Conservation (phyloP, 768 basidiomycete genomes). For the Lentinula lateritia region DNA sequence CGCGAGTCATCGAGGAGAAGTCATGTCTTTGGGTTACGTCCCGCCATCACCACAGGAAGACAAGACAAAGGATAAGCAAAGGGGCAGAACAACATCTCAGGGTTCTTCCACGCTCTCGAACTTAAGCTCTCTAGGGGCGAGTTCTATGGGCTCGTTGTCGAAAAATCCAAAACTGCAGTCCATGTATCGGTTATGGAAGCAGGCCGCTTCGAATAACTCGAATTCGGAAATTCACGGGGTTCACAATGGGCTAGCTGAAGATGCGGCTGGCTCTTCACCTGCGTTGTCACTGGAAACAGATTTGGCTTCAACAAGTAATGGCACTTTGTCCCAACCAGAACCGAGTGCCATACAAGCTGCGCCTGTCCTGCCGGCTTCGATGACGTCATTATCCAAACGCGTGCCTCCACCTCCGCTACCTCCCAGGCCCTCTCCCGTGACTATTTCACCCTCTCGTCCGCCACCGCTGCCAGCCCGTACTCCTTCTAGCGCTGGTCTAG, state of each 20-base stretch:
- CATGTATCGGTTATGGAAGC: constrained; percentile 73
- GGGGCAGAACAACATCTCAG: neutral
- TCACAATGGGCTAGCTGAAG: constrained; percentile 10
- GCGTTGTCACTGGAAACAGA: neutral
- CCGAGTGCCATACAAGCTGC: neutral
- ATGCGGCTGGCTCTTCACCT: neutral
- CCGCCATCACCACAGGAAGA: constrained; percentile 38
- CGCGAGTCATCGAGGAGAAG: constrained; percentile 76
- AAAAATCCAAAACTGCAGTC: constrained; percentile 58
- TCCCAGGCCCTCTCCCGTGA: constrained; percentile 32
- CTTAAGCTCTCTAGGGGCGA: neutral
- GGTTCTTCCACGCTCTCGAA: neutral
- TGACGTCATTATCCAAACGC: constrained; percentile 21
- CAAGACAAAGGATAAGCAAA: constrained; percentile 26
- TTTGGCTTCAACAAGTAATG: neutral
- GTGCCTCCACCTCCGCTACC: constrained; percentile 33
- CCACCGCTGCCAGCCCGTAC: constrained; percentile 9
- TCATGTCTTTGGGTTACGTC: constrained; percentile 80
- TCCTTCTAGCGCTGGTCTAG: neutral
- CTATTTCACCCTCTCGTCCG: constrained; percentile 11
- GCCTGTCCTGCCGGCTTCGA: constrained; percentile 8
- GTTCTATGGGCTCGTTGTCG: constrained; percentile 12
- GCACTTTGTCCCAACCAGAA: neutral
- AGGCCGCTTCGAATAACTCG: neutral
- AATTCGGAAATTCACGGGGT: neutral